Evolutionary conservation across 106 monocot species (phyloP).

Genomic region (Dioscorea alata): DNA sequence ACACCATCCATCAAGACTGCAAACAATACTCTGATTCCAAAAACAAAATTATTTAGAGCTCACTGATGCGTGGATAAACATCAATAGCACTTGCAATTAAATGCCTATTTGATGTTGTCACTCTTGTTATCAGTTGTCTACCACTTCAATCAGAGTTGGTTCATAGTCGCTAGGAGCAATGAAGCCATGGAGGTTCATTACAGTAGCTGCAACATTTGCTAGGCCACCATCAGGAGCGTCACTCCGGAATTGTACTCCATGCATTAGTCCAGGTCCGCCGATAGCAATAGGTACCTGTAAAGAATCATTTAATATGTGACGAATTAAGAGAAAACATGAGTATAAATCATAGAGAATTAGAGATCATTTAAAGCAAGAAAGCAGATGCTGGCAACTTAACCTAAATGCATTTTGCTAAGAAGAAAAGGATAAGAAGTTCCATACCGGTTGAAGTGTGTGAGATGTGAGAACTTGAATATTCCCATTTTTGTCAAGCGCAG

Average conservation of each 20-base stretch:
- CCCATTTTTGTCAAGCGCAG: slow-evolving; percentile 18
- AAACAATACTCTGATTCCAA: no score
- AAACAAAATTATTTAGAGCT: no score
- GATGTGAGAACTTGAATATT: slow-evolving; percentile 64
- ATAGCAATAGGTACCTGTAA: slow-evolving; percentile 94
- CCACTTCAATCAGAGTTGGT: slow-evolving; percentile 88
- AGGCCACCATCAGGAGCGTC: slow-evolving; percentile 70
- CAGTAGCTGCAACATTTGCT: slow-evolving; percentile 93
- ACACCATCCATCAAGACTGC: no score
- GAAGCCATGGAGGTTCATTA: slow-evolving; percentile 93
- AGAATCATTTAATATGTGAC: not conserved
- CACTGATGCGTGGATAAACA: no score
- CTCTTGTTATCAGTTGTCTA: slow-evolving; percentile 36
- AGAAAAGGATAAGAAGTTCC: not conserved
- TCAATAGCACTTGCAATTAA: no score
- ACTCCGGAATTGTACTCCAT: slow-evolving; percentile 62
- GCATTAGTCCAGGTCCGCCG: slow-evolving; percentile 72
- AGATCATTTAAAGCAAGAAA: no score
- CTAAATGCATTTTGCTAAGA: no score
- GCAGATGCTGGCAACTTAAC: no score
- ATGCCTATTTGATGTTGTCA: no score
- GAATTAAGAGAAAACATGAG: not conserved
- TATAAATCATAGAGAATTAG: no score
- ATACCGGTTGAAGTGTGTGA: slow-evolving; percentile 71
- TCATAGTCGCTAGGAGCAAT: slow-evolving; percentile 84